Percentiles rank a stretch among this genome's conserved stretches.
phyloP scores from a whole-genome alignment of 495 filamentous ascomycete species.

The Cryomyces antarcticus region DNA sequence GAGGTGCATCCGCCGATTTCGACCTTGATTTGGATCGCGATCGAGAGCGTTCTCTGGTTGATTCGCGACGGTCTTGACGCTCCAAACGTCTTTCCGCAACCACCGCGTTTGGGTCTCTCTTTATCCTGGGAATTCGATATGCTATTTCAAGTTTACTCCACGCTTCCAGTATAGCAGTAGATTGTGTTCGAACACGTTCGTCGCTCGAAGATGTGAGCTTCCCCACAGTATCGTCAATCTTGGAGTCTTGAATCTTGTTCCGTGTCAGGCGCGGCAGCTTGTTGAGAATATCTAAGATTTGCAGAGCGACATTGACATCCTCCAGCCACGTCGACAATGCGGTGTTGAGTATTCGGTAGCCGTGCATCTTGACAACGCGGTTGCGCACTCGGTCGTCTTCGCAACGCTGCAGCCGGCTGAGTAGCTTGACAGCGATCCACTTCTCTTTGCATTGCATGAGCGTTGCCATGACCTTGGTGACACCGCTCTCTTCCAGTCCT shows the following conservation, averaged over 20 bases:
- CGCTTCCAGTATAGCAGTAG: conserved; percentile 51
- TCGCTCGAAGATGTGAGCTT: conserved; percentile 46
- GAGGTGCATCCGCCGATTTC: conserved; percentile 29
- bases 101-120: conserved; percentile 33
- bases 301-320: conserved; percentile 71
- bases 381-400: conserved; percentile 77
- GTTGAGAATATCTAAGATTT: conserved; percentile 76
- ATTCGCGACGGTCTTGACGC: conserved; percentile 34
- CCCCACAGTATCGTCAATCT: conserved; percentile 73
- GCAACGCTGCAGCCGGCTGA: conserved; percentile 73
- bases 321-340: conserved; percentile 68
- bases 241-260: conserved; percentile 94
- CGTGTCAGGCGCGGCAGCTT: conserved; percentile 77
- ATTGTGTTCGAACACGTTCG: conserved; percentile 48
- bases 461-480: conserved; percentile 96
- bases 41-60: conserved; percentile 22
- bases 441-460: conserved; percentile 98
- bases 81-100: conserved; percentile 41
- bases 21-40: conserved; percentile 34
- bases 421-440: conserved; percentile 94
- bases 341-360: conserved; percentile 82
- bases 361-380: conserved; percentile 87
- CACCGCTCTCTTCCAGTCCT: conserved; percentile 65
- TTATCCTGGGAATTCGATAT: conserved; percentile 80
- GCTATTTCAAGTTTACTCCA: conserved; percentile 86